Evolutionary conservation across 768 basidiomycete species (phyloP), one percentile per base, ranked within the genome.

Genomic region (Russula lepida): DNA sequence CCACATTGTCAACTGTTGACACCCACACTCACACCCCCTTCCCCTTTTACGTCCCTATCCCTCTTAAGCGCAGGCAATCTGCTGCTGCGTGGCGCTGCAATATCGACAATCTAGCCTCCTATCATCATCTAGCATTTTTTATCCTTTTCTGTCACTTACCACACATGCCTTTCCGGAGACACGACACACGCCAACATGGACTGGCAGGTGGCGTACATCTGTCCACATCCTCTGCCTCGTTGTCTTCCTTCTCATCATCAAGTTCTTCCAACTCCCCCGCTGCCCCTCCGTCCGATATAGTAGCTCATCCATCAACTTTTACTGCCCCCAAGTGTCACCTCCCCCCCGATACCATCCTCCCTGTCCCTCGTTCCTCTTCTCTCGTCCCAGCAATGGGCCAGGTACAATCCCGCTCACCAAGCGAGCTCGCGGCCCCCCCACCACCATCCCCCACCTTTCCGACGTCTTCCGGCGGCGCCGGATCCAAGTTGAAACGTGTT

Each of bases 401-500:
- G 67, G 66, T 69, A 25, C 70, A 69, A 60, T 68, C 69, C 59
- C 50, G 68, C 56, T 58, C 68, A 62, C 53, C 69, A 64, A 23
- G 49, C 71, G 56, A 58, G 52, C 46, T 15, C 12, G 1, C 68
- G 70, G 37, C 64, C 66, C 39, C 67, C 68, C 39, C 67, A 21
- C 63, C 69, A 70, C 37, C 69, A 66, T 64, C 68, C 21, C 67
- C 56, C 25, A 59, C 62, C 52, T 48, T n/a, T 39, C 62, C 66
- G 41, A 54, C 63, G 32, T 57, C 66, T 17, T 37, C 69, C 61
- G 52, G 63, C 58, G 21, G 63, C 70, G 73, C 78, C 32, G 80
- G 82, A 27, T 71, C 72, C 62, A 82, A 77, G 67, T 71, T 87
- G 51, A 84, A 81, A 68, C 83, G 84, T 58, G 83, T 78, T 4